Evolutionary conservation across 2,329 filamentous ascomycete genomes (phyloP).

Genomic region (Colletotrichum sp.): DNA sequence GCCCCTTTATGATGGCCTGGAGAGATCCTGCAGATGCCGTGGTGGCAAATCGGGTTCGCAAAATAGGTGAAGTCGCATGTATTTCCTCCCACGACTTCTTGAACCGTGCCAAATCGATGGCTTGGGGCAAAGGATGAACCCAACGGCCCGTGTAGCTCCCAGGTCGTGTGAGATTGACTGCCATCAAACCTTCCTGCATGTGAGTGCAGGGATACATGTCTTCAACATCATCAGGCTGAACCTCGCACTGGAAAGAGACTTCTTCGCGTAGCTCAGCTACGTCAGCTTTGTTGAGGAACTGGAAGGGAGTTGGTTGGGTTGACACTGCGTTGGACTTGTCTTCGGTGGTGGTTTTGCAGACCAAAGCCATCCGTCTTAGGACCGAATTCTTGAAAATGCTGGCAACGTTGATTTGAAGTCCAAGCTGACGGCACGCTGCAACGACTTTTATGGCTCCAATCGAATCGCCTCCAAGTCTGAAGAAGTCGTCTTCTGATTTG

Average conservation of each 20-base stretch:
- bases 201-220: slow-evolving; percentile 27
- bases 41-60: slow-evolving; percentile 25
- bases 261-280: neutral
- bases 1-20: slow-evolving; percentile 49
- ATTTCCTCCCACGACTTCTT: slow-evolving; percentile 22
- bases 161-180: slow-evolving; percentile 24
- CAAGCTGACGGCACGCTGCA: neutral
- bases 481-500: slow-evolving; percentile 25
- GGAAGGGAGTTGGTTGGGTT: too few relatives aligned
- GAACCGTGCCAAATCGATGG: slow-evolving; percentile 19
- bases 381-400: slow-evolving; percentile 12
- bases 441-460: slow-evolving; percentile 30
- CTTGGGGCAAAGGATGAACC: slow-evolving; percentile 6
- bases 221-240: neutral
- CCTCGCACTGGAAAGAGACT: neutral
- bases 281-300: too few relatives aligned
- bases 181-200: slow-evolving; percentile 27
- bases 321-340: fast-evolving
- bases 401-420: neutral
- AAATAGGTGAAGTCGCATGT: slow-evolving; percentile 16
- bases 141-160: slow-evolving; percentile 24
- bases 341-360: neutral
- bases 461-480: slow-evolving; percentile 28
- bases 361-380: neutral
- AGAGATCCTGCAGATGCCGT: slow-evolving; percentile 36